phyloP scores from a whole-genome alignment of 2,329 filamentous ascomycete species.

The Aspergillus neoniger region DNA sequence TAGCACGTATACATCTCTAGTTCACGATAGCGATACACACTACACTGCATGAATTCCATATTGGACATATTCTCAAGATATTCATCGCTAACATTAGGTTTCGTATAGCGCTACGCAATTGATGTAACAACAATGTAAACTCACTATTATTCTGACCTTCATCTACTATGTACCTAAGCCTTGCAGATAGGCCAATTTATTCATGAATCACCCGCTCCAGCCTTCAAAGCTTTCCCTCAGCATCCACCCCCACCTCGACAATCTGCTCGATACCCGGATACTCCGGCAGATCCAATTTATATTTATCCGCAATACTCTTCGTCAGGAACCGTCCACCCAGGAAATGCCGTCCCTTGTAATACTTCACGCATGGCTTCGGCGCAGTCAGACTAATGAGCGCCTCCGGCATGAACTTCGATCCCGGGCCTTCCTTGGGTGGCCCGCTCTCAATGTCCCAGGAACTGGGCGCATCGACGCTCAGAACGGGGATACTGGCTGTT shows the following conservation, averaged over 20 bases:
- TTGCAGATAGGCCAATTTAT: neutral
- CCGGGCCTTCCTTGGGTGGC: constrained; percentile 74
- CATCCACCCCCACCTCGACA: constrained; percentile 65
- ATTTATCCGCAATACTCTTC: constrained; percentile 76
- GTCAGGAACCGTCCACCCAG: constrained; percentile 88
- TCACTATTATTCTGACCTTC: neutral
- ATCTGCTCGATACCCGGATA: constrained; percentile 89
- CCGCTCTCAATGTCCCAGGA: constrained; percentile 92
- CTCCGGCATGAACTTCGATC: constrained; percentile 76
- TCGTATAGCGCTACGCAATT: neutral
- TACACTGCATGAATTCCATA: constrained; percentile 6
- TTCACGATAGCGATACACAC: constrained; percentile 17
- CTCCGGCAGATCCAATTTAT: constrained; percentile 75
- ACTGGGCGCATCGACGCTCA: constrained; percentile 88
- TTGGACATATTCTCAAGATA: neutral
- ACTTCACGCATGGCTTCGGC: constrained; percentile 83
- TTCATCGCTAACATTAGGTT: neutral
- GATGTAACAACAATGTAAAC: neutral
- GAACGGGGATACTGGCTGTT: constrained; percentile 71
- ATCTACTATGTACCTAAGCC: neutral
- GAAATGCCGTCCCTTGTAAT: constrained; percentile 87
- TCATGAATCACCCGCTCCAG: neutral
- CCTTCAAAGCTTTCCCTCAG: constrained; percentile 36
- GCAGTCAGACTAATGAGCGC: constrained; percentile 87
- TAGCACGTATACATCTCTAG: constrained; percentile 12